These are phyloP conservation scores for Vitis riparia DNA, from an alignment of 164 flowering plant species.

Conservation along the genomic window DNA sequence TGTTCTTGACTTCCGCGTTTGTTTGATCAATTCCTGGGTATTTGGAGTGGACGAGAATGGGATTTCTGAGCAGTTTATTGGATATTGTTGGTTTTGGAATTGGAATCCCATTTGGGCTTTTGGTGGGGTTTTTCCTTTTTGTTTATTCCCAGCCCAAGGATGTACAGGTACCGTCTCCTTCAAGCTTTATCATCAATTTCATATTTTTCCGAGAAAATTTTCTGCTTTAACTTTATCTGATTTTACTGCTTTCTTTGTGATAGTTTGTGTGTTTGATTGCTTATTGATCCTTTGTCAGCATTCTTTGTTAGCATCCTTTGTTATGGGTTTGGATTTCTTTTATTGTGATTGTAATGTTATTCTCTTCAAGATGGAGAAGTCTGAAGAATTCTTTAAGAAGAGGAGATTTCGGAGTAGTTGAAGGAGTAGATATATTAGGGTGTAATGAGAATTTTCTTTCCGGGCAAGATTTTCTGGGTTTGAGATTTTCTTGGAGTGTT, in stretches of 20 bases:
- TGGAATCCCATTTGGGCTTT: conserved; percentile 49
- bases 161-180: conserved; percentile 29
- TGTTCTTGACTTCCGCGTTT: neutral
- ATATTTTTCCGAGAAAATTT: too few species aligned
- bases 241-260: too few species aligned
- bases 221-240: too few species aligned
- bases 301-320: too few species aligned
- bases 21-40: neutral
- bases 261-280: neutral
- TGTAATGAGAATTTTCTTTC: too few species aligned
- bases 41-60: conserved; percentile 33
- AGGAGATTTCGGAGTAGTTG: neutral
- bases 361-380: neutral
- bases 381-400: neutral
- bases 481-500: too few species aligned
- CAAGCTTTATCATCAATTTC: too few species aligned
- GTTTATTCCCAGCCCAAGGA: conserved; percentile 42
- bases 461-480: too few species aligned
- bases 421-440: neutral
- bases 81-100: conserved; percentile 56
- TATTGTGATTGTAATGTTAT: neutral
- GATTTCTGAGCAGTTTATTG: conserved; percentile 45
- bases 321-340: neutral
- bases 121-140: conserved; percentile 51
- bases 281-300: neutral